Percentiles rank a stretch among this genome's conserved stretches.
Conservation (phyloP, 2,329 filamentous ascomycete species). For the Penicillium sp. region DNA sequence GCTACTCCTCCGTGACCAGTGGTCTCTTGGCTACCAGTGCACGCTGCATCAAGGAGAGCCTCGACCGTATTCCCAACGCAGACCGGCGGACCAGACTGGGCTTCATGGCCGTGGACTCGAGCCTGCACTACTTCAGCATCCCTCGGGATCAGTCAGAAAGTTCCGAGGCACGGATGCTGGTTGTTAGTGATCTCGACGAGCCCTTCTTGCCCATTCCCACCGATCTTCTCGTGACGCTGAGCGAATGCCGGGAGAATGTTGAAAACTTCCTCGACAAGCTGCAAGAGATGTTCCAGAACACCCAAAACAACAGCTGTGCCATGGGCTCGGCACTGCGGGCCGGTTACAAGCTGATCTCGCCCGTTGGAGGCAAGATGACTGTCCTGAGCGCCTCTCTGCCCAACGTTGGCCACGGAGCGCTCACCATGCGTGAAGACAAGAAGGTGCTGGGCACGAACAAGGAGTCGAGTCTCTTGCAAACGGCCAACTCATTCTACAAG, state of each 20-base stretch:
- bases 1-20: slow-evolving; percentile 82
- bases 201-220: slow-evolving; percentile 93
- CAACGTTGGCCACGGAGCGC: slow-evolving; percentile 83
- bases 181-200: slow-evolving; percentile 92
- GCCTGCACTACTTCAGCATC: slow-evolving; percentile 93
- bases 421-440: slow-evolving; percentile 94
- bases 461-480: slow-evolving; percentile 82
- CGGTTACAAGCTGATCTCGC: slow-evolving; percentile 92
- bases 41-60: slow-evolving; percentile 88
- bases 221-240: slow-evolving; percentile 84
- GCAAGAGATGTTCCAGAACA: slow-evolving; percentile 95
- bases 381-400: slow-evolving; percentile 87
- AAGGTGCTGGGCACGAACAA: slow-evolving; percentile 92
- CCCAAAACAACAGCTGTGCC: slow-evolving; percentile 82
- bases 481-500: slow-evolving; percentile 96
- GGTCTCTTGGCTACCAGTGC: slow-evolving; percentile 90
- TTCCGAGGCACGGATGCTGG: slow-evolving; percentile 83
- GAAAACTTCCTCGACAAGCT: slow-evolving; percentile 88
- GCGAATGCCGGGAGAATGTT: slow-evolving; percentile 85
- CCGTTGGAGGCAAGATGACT: slow-evolving; percentile 90
- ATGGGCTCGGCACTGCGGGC: slow-evolving; percentile 92
- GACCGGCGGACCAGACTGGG: slow-evolving; percentile 88
- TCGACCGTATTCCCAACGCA: slow-evolving; percentile 97
- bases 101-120: slow-evolving; percentile 93
- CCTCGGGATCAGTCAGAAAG: slow-evolving; percentile 83